A percentile compares a stretch with the other conserved stretches of the same genome.
Evolutionary conservation across 225 moss, liverwort and hornwort species (phyloP).

Genomic region (Rhytidiadelphus loreus): DNA sequence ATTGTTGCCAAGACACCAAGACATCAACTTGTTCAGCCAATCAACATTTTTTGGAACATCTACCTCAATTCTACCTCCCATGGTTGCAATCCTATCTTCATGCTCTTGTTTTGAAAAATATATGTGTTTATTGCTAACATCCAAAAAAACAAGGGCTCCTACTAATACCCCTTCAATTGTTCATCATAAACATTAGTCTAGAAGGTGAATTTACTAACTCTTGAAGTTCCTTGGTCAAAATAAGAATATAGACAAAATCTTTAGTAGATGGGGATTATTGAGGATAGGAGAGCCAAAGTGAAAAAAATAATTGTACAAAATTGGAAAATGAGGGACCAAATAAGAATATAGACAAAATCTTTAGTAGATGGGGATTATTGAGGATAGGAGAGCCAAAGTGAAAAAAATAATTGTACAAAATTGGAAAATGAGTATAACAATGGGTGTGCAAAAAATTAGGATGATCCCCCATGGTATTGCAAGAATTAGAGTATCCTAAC

Average conservation of each 20-base stretch:
- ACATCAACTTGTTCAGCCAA: too few relatives aligned
- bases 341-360: neutral
- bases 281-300: fast-evolving
- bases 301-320: neutral
- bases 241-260: neutral
- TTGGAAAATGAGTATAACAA: neutral
- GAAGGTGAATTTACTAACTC: neutral
- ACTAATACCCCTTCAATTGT: too few relatives aligned
- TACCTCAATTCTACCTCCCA: too few relatives aligned
- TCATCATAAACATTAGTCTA: neutral
- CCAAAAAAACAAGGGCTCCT: too few relatives aligned
- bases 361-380: neutral
- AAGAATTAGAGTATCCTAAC: neutral
- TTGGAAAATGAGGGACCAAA: neutral
- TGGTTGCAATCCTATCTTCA: too few relatives aligned
- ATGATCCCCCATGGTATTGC: too few relatives aligned
- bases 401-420: neutral
- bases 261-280: neutral
- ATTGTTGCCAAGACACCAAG: too few relatives aligned
- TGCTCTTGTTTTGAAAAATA: too few relatives aligned
- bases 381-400: fast-evolving
- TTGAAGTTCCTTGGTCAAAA: neutral
- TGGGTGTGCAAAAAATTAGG: neutral
- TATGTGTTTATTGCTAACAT: too few relatives aligned
- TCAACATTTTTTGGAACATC: too few relatives aligned